Base-by-base conservation (phyloP, 495 filamentous ascomycete species). In the Margaritispora aquatica region DNA sequence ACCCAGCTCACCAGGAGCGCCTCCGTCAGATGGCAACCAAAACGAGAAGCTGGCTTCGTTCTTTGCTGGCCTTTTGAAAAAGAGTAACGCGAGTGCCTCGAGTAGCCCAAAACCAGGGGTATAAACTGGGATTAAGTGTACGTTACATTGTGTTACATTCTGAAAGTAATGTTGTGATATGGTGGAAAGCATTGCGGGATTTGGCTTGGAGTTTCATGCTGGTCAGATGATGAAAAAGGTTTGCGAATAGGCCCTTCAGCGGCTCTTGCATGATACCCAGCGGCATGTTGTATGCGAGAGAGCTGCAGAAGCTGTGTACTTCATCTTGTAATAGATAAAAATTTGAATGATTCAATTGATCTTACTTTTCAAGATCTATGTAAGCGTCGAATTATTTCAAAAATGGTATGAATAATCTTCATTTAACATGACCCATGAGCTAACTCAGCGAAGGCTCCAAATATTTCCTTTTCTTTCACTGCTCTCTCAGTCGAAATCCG, bases 11-110 rank as follows among this genome's bases (percentile, higher is more conserved):
- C 64, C 62, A n/a, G 47, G 60, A 31, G 57, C 58, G 1, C 67
- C 61, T 2, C 66, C 76, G 8, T 69, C 71, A 7, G 84, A 84
- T 59, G 77, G 78, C 38, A 87, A 86, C 67, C 80, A 88, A 63
- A 62, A 68, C 44, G 85, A 90, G 67, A 80, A 80, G 9, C 65
- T 89, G 58, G 83, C 81, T 11, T 82, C 77, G 53, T 90, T 89
- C 74, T 90, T 90, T 63, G 79, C 77, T 8, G 79, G 78, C 0
- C 70, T 89, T 24, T 81, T 88, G 64, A 88, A 85, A 65, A 86
- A 62, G 34, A 61, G 63, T 9, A 64, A 64, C 13, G 55, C 53
- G 17, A 65, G 54, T 54, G 59, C 64, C 5, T 26, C 64, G 5
- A 65, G 36, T 38, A 69, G 66, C 51, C 66, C 66, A 2, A 69